Conservation (phyloP, 164 flowering plant species). For the Kalanchoe fedtschenkoi region DNA sequence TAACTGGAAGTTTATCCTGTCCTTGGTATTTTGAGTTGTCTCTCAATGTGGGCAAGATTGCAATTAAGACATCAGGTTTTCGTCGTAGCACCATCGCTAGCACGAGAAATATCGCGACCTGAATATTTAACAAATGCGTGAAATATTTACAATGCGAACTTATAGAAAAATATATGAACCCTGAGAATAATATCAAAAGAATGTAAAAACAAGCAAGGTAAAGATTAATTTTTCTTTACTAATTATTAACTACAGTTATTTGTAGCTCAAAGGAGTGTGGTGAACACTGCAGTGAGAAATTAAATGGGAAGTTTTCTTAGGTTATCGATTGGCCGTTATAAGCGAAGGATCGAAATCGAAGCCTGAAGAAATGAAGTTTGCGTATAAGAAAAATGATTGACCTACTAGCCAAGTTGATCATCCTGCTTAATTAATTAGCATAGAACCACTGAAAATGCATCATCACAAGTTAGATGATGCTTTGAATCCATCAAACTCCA, state of each 20-base stretch:
- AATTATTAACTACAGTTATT: too few species aligned
- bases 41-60: constrained; percentile 39
- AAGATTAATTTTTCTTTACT: neutral
- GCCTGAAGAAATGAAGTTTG: neutral
- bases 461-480: neutral
- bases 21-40: constrained; percentile 67
- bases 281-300: too few species aligned
- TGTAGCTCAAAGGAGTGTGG: too few species aligned
- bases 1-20: constrained; percentile 81
- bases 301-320: too few species aligned
- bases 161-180: neutral
- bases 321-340: too few species aligned
- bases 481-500: neutral
- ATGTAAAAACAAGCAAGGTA: neutral
- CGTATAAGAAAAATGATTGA: neutral
- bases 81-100: constrained; percentile 63
- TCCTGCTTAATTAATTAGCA: neutral
- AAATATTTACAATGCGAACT: neutral
- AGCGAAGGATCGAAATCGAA: neutral
- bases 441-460: neutral
- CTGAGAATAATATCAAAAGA: too few species aligned
- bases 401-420: neutral
- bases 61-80: constrained; percentile 65
- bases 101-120: constrained; percentile 89
- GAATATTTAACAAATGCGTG: constrained; percentile 13